phyloP scores from a whole-genome alignment of 2,329 filamentous ascomycete species.

The Chaetomium olivaceum region DNA sequence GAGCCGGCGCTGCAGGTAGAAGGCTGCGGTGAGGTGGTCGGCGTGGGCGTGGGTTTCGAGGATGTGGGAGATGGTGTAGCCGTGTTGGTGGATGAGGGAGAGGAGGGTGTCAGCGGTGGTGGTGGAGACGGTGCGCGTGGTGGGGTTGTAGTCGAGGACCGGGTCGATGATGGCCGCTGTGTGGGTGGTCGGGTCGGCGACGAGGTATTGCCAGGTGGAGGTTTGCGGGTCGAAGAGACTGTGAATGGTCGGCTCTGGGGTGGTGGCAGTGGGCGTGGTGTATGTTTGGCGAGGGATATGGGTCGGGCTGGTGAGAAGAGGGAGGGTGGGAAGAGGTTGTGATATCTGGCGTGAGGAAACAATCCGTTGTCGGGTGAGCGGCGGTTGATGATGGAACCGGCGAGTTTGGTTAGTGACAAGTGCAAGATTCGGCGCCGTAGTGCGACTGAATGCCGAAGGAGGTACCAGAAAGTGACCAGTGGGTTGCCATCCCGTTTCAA shows the following conservation, averaged over 20 bases:
- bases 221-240: conserved; percentile 45
- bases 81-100: conserved; percentile 42
- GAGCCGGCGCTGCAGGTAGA: conserved; percentile 55
- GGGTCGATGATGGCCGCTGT: conserved; percentile 61
- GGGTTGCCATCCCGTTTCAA: conserved; percentile 12
- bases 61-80: conserved; percentile 53
- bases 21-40: conserved; percentile 60
- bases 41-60: conserved; percentile 65
- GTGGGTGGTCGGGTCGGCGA: conserved; percentile 53
- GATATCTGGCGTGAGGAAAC: neutral
- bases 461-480: conserved; percentile 7
- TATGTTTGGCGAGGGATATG: neutral
- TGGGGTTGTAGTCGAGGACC: conserved; percentile 58
- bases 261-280: neutral
- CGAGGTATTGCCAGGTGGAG: conserved; percentile 61
- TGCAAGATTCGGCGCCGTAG: neutral
- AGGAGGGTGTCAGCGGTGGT: conserved; percentile 55
- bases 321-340: neutral
- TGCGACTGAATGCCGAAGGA: neutral
- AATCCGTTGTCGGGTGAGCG: neutral
- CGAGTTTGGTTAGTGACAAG: neutral
- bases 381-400: neutral
- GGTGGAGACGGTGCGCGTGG: conserved; percentile 47
- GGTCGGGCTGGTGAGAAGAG: no score
- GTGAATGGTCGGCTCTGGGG: conserved; percentile 41